phyloP scores from a whole-genome alignment of 257 asterid genomes.

The Vinca minor region DNA sequence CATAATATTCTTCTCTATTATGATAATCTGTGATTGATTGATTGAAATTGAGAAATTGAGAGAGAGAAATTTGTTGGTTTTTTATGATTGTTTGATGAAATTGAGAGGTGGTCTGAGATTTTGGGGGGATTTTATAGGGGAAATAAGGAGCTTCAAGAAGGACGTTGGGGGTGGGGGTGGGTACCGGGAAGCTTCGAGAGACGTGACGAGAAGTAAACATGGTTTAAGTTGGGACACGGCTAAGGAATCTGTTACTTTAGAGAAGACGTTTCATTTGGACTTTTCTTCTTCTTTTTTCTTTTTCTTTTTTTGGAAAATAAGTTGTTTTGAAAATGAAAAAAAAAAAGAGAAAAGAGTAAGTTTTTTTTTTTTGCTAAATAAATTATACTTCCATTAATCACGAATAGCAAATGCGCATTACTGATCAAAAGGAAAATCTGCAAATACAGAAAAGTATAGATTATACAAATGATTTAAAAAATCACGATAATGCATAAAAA shows the following conservation, averaged over 20 bases:
- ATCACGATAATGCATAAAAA: no score
- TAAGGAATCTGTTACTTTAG: no score
- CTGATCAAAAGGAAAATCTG: no score
- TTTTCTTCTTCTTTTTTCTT: background rate
- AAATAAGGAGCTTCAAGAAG: background rate
- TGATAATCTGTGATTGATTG: background rate
- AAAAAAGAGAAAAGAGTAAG: no score
- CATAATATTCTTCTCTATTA: slow-evolving; percentile 25
- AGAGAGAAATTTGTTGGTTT: no score
- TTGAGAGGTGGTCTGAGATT: no score
- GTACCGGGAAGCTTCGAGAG: background rate
- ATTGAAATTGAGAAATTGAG: background rate
- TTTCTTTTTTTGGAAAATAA: no score
- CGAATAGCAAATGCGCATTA: no score
- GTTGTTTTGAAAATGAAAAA: background rate
- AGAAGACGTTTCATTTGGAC: background rate
- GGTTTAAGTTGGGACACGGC: slow-evolving; percentile 1
- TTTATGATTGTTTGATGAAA: background rate
- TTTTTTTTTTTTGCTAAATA: no score
- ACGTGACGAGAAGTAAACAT: slow-evolving; percentile 10
- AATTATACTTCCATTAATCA: no score
- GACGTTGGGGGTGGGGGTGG: background rate
- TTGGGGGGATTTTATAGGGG: background rate
- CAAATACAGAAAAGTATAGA: no score
- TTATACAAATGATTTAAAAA: no score